Evolutionary conservation across 805 yeast genomes (phyloP).

Genomic region (Zygotorulaspora chibaensis): DNA sequence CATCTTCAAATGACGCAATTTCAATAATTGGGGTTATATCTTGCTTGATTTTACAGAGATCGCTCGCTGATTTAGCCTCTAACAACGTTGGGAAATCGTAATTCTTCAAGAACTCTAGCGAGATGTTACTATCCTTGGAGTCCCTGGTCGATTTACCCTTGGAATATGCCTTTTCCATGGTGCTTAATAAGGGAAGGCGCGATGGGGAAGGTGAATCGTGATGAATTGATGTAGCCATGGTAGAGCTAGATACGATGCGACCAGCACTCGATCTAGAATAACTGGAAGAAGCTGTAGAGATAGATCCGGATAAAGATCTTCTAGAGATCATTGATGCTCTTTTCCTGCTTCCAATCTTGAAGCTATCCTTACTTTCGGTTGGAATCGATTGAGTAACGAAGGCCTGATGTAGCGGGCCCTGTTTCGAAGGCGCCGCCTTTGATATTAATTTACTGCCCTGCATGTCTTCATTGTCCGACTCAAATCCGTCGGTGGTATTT

Average conservation of each 20-base stretch:
- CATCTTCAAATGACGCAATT: constrained; percentile 1
- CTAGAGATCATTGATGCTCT: constrained; percentile 11
- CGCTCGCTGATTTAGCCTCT: constrained; percentile 18
- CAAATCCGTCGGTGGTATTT: constrained; percentile 24
- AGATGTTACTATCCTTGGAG: constrained; percentile 20
- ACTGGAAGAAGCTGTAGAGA: constrained; percentile 13
- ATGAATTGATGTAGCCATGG: constrained; percentile 28
- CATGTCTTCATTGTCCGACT: constrained; percentile 9
- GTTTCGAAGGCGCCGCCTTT: constrained; percentile 1
- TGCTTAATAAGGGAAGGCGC: constrained; percentile 12
- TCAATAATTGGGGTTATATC: constrained; percentile 8
- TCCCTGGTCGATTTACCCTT: constrained; percentile 15
- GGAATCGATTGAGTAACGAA: constrained; percentile 19
- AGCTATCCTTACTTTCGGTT: not conserved
- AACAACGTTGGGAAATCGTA: constrained; percentile 31
- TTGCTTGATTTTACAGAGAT: not conserved
- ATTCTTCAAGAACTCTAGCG: constrained; percentile 28
- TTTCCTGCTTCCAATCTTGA: constrained; percentile 3
- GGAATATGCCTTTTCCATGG: constrained; percentile 18
- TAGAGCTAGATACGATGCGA: constrained; percentile 29
- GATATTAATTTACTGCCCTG: not conserved
- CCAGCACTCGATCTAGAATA: constrained; percentile 15
- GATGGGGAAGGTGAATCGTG: constrained; percentile 14
- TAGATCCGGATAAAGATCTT: constrained; percentile 10
- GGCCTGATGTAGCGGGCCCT: constrained; percentile 14